These are phyloP conservation scores for Phytophthora gonapodyides DNA, from an alignment of 352 stramenopile species.

Conservation along the genomic window DNA sequence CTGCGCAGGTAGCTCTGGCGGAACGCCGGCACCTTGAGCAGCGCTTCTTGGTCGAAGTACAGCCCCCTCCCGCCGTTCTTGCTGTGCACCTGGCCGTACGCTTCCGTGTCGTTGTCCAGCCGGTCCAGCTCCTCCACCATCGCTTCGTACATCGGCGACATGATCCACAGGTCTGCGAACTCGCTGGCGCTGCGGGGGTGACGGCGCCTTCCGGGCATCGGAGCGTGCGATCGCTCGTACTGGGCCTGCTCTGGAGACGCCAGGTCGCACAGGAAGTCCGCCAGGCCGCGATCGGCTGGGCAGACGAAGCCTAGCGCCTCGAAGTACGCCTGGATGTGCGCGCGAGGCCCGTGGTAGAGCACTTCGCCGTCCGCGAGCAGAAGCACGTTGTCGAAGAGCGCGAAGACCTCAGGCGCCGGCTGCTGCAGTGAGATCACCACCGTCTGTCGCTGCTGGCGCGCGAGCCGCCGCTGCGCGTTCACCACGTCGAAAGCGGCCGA, in stretches of 20 bases:
- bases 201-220: conserved; percentile 35
- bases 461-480: conserved; percentile 38
- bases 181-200: conserved; percentile 40
- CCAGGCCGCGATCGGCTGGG: conserved; percentile 44
- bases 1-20: conserved; percentile 39
- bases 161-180: conserved; percentile 49
- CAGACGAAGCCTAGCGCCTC: conserved; percentile 64
- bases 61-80: conserved; percentile 33
- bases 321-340: conserved; percentile 80
- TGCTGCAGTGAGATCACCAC: conserved; percentile 84
- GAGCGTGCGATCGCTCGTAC: conserved; percentile 35
- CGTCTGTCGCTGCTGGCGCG: conserved; percentile 49
- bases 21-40: conserved; percentile 46
- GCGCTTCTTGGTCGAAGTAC: conserved; percentile 40
- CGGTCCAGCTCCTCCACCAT: conserved; percentile 43
- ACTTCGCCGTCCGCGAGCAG: conserved; percentile 88
- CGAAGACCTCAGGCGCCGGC: conserved; percentile 90
- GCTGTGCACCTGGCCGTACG: conserved; percentile 20
- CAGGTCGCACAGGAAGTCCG: conserved; percentile 56
- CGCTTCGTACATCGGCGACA: conserved; percentile 46
- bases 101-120: conserved; percentile 33
- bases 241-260: conserved; percentile 44
- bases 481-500: conserved; percentile 55
- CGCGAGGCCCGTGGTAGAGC: conserved; percentile 82
- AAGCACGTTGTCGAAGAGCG: conserved; percentile 93